phyloP scores from a whole-genome alignment of 2,329 filamentous ascomycete genomes.

The Pleurostoma richardsiae region DNA sequence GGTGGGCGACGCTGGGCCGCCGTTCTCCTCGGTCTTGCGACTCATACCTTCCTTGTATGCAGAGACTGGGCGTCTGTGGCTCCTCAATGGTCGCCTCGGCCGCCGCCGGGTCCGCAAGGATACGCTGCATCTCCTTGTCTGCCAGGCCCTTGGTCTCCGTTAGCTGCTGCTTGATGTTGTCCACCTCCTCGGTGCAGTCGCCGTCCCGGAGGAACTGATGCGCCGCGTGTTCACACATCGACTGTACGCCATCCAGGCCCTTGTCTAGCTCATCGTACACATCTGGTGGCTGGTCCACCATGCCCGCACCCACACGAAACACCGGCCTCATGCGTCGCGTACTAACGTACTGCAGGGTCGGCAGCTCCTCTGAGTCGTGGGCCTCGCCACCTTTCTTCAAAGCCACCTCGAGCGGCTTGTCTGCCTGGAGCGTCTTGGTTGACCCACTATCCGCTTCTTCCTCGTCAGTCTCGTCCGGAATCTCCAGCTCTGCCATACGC shows the following conservation, averaged over 20 bases:
- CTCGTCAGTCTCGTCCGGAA: constrained; percentile 28
- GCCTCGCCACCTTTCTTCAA: background rate
- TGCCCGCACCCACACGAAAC: constrained; percentile 5
- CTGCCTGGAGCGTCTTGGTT: background rate
- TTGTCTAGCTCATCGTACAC: constrained; percentile 73
- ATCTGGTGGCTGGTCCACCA: constrained; percentile 29
- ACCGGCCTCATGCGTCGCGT: no score
- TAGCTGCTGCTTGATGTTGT: constrained; percentile 62
- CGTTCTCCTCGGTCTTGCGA: constrained; percentile 37
- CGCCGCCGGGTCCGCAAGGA: constrained; percentile 35
- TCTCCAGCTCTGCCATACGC: constrained; percentile 53
- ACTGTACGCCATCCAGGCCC: constrained; percentile 72
- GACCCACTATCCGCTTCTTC: constrained; percentile 18
- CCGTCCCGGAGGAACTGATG: constrained; percentile 87
- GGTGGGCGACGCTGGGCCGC: constrained; percentile 22
- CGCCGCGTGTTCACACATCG: constrained; percentile 78
- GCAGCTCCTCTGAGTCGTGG: background rate
- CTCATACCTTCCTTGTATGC: constrained; percentile 28
- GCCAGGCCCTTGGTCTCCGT: constrained; percentile 57
- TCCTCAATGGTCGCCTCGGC: constrained; percentile 22
- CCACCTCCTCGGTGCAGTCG: constrained; percentile 73
- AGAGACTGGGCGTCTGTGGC: constrained; percentile 40
- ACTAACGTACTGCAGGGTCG: constrained; percentile 2
- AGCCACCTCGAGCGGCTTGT: constrained; percentile 5
- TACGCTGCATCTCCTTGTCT: constrained; percentile 51